Evolutionary conservation across 768 basidiomycete genomes (phyloP).

Genomic region (Xerocomus brunneocitrinus): DNA sequence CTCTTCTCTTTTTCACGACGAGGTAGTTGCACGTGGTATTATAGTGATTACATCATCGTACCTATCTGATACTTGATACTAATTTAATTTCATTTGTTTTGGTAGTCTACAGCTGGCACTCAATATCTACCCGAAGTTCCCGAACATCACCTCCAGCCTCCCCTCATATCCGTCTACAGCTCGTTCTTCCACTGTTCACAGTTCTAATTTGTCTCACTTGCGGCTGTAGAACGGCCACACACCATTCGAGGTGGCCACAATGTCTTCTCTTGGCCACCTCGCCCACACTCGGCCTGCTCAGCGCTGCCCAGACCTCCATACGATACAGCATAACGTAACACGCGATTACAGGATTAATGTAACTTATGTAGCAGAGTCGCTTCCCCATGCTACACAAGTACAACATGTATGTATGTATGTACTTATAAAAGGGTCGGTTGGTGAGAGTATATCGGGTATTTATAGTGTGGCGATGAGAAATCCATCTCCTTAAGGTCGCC

Average conservation of each 20-base stretch:
- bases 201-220: too few species aligned
- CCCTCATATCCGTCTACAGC: too few species aligned
- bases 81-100: constrained; percentile 13
- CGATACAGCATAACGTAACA: constrained; percentile 18
- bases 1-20: constrained; percentile 8
- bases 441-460: constrained; percentile 26
- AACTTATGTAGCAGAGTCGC: neutral
- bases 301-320: too few species aligned
- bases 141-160: too few species aligned
- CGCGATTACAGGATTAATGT: constrained; percentile 11
- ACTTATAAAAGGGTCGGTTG: constrained; percentile 8
- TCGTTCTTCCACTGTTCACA: too few species aligned
- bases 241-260: too few species aligned
- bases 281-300: too few species aligned
- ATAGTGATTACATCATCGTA: constrained; percentile 27
- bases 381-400: neutral
- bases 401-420: neutral
- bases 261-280: too few species aligned
- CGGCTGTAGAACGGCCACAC: too few species aligned
- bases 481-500: constrained; percentile 16
- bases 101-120: constrained; percentile 10
- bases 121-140: neutral
- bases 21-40: constrained; percentile 16
- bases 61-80: constrained; percentile 20
- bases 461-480: constrained; percentile 21